Conservation (phyloP, 257 asterid species). For the Dorcoceras hygrometricum region DNA sequence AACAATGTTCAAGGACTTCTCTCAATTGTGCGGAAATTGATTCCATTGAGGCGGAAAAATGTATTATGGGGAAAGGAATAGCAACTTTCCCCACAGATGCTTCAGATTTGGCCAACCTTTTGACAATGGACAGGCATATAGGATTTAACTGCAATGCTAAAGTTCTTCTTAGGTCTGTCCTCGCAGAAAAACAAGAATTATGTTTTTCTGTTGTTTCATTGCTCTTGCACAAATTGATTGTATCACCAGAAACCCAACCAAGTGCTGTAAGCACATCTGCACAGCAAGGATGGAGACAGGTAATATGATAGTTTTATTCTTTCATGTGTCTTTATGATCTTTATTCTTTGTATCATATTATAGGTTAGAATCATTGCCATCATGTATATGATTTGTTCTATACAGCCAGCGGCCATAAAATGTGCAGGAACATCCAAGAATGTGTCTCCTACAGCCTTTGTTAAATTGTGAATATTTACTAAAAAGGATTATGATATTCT, state of each 20-base stretch:
- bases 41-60: constrained; percentile 36
- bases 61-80: constrained; percentile 54
- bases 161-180: constrained; percentile 76
- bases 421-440: not conserved
- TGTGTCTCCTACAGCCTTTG: not conserved
- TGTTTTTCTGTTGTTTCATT: constrained; percentile 94
- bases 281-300: constrained; percentile 99
- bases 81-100: constrained; percentile 72
- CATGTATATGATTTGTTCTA: constrained; percentile 13
- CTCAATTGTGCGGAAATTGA: constrained; percentile 35
- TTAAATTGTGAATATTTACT: too few species aligned
- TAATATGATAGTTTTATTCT: constrained; percentile 26
- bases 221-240: constrained; percentile 97
- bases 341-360: constrained; percentile 5
- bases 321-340: constrained; percentile 7
- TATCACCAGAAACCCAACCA: constrained; percentile 90
- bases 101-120: constrained; percentile 89
- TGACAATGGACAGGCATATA: constrained; percentile 85
- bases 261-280: constrained; percentile 96
- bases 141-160: constrained; percentile 82
- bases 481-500: not conserved
- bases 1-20: constrained; percentile 37
- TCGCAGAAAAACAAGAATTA: constrained; percentile 79
- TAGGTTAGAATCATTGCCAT: constrained; percentile 4
- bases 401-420: not conserved